These are phyloP conservation scores for Hibiscus syriacus DNA, from an alignment of 345 rosid species.

Conservation along the genomic window DNA sequence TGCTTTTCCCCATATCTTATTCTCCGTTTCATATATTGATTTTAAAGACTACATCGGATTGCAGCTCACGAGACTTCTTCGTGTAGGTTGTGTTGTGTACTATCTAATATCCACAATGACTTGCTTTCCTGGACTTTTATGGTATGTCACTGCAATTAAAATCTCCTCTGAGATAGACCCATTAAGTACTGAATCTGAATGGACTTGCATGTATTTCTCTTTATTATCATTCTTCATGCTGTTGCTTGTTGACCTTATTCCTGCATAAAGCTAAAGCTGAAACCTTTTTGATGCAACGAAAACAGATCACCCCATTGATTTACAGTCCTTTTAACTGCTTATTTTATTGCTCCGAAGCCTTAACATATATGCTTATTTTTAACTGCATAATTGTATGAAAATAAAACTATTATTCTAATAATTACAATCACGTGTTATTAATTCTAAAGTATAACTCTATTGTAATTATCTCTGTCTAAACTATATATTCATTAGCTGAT, in stretches of 20 bases:
- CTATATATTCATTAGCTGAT: no score
- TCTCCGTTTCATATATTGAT: conserved; percentile 16
- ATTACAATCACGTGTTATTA: no score
- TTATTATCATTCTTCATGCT: not conserved
- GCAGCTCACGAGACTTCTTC: conserved; percentile 36
- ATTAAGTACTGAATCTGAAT: conserved; percentile 7
- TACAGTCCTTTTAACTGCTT: no score
- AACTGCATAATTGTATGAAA: no score
- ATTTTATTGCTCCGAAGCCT: no score
- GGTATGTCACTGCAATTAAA: conserved; percentile 16
- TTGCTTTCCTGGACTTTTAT: conserved; percentile 18
- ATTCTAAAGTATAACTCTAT: no score
- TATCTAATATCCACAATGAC: conserved; percentile 22
- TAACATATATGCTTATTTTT: no score
- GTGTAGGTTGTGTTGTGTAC: conserved; percentile 29
- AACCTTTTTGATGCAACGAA: not conserved
- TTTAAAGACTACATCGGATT: conserved; percentile 14
- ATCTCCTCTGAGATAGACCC: conserved; percentile 15
- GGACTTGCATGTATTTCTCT: not conserved
- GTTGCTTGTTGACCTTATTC: no score
- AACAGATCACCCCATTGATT: no score
- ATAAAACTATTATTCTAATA: no score
- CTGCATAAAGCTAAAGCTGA: no score
- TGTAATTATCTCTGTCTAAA: no score
- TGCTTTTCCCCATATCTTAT: conserved; percentile 20